phyloP scores from a whole-genome alignment of 108 stramenopile genomes.

The Nitzschia sp. region DNA sequence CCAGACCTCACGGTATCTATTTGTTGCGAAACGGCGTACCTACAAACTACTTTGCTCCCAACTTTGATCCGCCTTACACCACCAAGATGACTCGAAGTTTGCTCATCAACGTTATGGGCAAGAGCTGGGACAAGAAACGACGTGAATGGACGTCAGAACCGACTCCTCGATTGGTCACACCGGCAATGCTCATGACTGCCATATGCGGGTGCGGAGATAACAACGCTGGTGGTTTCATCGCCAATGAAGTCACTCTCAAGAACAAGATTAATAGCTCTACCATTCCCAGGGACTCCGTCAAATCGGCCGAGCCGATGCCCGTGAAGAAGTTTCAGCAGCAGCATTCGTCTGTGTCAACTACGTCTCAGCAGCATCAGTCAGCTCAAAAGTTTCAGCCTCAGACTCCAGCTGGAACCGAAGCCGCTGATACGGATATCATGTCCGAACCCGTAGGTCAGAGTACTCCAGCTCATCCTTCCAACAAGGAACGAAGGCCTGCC shows the following conservation, averaged over 20 bases:
- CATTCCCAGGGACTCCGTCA: slow-evolving; percentile 16
- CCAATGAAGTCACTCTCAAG: slow-evolving; percentile 45
- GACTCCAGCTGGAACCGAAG: slow-evolving; percentile 14
- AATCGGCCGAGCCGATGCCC: slow-evolving; percentile 7
- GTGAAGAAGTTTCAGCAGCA: not conserved
- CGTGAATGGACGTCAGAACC: slow-evolving; percentile 84
- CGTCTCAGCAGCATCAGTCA: not conserved
- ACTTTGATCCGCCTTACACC: slow-evolving; percentile 88
- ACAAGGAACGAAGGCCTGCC: not conserved
- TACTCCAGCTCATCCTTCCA: not conserved
- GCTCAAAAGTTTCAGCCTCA: not conserved
- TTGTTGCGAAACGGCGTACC: slow-evolving; percentile 78
- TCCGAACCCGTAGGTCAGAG: slow-evolving; percentile 6
- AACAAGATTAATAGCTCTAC: slow-evolving; percentile 22
- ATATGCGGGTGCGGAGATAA: slow-evolving; percentile 71
- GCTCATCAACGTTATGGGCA: slow-evolving; percentile 72
- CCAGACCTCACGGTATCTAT: slow-evolving; percentile 85
- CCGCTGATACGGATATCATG: slow-evolving; percentile 16
- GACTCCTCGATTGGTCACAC: slow-evolving; percentile 64
- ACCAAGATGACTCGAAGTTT: slow-evolving; percentile 84
- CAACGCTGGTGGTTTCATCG: slow-evolving; percentile 51
- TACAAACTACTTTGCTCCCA: slow-evolving; percentile 90
- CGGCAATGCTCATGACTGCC: slow-evolving; percentile 54
- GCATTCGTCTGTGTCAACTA: not conserved
- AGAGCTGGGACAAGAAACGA: slow-evolving; percentile 82